Conservation (phyloP, 352 stramenopile genomes). For the Phytopythium oedochilum region DNA sequence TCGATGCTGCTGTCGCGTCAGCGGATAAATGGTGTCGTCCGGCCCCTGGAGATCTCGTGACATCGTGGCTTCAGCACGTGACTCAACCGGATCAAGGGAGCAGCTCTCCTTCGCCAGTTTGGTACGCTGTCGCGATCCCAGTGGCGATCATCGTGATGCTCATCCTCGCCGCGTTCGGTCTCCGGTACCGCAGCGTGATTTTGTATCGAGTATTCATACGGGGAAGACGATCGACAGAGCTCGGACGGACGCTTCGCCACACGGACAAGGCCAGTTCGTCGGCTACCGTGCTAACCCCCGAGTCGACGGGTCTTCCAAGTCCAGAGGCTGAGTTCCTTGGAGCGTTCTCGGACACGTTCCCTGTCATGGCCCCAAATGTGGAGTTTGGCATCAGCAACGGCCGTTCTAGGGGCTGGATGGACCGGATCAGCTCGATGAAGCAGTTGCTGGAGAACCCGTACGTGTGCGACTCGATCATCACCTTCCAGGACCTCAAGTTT, state of each 20-base stretch:
- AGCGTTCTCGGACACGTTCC: slow-evolving; percentile 7
- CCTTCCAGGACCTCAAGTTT: slow-evolving; percentile 33
- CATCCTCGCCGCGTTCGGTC: slow-evolving; percentile 8
- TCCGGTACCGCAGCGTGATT: slow-evolving; percentile 9
- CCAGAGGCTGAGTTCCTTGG: slow-evolving; percentile 9
- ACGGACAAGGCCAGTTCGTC: not conserved
- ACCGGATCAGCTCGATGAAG: slow-evolving; percentile 7
- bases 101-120: slow-evolving; percentile 8
- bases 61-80: slow-evolving; percentile 24
- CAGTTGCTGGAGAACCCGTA: slow-evolving; percentile 17
- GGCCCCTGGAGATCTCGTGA: slow-evolving; percentile 18
- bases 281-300: not conserved
- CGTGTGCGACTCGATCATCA: slow-evolving; percentile 17
- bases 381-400: slow-evolving; percentile 7
- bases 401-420: slow-evolving; percentile 10
- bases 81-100: slow-evolving; percentile 4
- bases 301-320: slow-evolving; percentile 1
- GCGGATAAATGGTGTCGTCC: slow-evolving; percentile 21
- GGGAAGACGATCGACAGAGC: not conserved
- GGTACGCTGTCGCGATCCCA: slow-evolving; percentile 23
- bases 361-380: slow-evolving; percentile 8
- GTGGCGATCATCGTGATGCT: slow-evolving; percentile 16
- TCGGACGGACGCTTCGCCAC: too few species aligned
- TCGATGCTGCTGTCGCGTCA: slow-evolving; percentile 4
- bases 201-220: slow-evolving; percentile 10